Evolutionary conservation across 2,329 filamentous ascomycete species (phyloP), one percentile per base, ranked within the genome.

Genomic region (Cladorrhinum sp.): DNA sequence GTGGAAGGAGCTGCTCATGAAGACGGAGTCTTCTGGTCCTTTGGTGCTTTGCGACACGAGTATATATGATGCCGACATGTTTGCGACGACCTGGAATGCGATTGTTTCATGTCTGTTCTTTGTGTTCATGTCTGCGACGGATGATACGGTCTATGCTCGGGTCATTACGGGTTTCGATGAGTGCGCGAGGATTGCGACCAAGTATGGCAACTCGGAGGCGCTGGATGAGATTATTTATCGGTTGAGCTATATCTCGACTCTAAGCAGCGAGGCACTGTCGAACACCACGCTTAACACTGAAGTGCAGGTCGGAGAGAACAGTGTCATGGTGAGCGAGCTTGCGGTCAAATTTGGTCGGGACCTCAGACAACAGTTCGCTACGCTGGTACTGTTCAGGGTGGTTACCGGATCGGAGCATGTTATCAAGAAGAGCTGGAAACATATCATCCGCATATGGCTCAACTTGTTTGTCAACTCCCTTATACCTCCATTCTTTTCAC

Each of bases 101-200:
- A 92, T 99, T 54, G 84, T 99, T 38, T 93, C 95, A 2, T 98
- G 96, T 0, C 79, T 99, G 58, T 96, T 95, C 12, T 99, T 98
- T 71, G 95, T 99, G 2, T 99, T 99, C 78, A 96, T 98, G 89
- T 98, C 93, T 36, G 96, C 96, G 16, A 96, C 92, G 0, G 96
- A 99, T 70, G 95, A 99, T 73, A 83, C 93, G 0, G 95, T 99
- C 2, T 99, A 96, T 72, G 91, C 91, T 36, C 86, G 95, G 62
- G 90, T 99, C 18, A 92, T 98, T 25, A 91, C 91, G 52, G 95
- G 95, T 1, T 99, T 99, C 70, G 92, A 96, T 68, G 93, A 99
- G 74, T 98, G 93, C 73, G 93, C 95, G 18, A 89, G 91, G 62
- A 96, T 99, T 66, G 93, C 95, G 5, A 87, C 91, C 7, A 90